These are phyloP conservation scores for Aspergillus nomiae DNA, from an alignment of 2,329 filamentous ascomycete species.

Conservation along the genomic window DNA sequence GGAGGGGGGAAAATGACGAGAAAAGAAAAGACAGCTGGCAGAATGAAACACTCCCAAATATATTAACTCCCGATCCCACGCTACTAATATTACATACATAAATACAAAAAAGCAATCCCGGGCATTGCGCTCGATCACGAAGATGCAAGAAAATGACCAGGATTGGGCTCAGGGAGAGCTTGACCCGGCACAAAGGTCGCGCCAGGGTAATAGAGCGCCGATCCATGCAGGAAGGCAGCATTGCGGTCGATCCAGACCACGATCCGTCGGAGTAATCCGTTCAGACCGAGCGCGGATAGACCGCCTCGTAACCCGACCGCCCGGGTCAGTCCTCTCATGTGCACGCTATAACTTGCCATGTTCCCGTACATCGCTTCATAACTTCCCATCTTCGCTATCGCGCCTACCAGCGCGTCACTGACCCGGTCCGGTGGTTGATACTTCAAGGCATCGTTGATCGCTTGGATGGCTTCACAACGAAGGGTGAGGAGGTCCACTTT, in stretches of 20 bases:
- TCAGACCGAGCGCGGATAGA: conserved; percentile 44
- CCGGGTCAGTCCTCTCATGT: conserved; percentile 50
- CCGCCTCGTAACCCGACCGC: conserved; percentile 52
- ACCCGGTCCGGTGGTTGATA: conserved; percentile 28
- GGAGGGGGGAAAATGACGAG: neutral
- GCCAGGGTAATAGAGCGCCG: conserved; percentile 35
- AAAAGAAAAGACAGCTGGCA: neutral
- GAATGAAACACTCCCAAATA: neutral
- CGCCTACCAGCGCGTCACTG: conserved; percentile 50
- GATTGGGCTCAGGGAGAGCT: conserved; percentile 31
- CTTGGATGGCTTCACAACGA: conserved; percentile 47
- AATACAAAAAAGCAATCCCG: neutral
- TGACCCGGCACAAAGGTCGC: conserved; percentile 29
- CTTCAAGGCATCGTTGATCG: conserved; percentile 46
- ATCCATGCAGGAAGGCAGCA: conserved; percentile 39
- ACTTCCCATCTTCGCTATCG: conserved; percentile 55
- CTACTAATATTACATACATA: neutral
- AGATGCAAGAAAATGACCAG: conserved; percentile 35
- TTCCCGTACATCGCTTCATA: conserved; percentile 56
- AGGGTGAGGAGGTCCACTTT: conserved; percentile 43
- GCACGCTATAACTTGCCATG: conserved; percentile 44
- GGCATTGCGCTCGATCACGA: conserved; percentile 10
- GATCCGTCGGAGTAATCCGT: conserved; percentile 50
- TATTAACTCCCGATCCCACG: neutral
- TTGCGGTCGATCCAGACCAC: conserved; percentile 54